Evolutionary conservation across 495 filamentous ascomycete species (phyloP).

Genomic region (Neohortaea acidophila): DNA sequence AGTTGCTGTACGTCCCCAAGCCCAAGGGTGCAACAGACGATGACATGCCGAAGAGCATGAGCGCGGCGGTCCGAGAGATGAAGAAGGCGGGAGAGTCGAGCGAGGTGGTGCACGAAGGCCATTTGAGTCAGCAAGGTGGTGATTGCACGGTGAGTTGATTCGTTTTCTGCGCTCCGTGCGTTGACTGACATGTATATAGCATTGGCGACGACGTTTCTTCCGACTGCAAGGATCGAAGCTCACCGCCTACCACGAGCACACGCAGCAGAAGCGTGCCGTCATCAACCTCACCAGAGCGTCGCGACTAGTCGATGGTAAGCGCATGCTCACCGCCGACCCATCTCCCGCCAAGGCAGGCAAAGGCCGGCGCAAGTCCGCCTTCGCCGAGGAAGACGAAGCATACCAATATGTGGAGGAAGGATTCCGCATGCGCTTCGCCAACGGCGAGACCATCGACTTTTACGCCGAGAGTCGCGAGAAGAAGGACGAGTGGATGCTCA

Average conservation of each 20-base stretch:
- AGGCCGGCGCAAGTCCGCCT: conserved; percentile 76
- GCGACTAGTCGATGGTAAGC: conserved; percentile 83
- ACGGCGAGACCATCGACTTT: conserved; percentile 96
- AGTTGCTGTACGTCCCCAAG: conserved; percentile 85
- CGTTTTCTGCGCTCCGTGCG: neutral
- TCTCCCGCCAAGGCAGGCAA: conserved; percentile 25
- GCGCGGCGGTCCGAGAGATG: conserved; percentile 79
- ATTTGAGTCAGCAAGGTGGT: conserved; percentile 87
- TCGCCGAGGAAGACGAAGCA: conserved; percentile 95
- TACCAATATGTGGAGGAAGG: conserved; percentile 99
- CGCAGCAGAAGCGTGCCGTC: conserved; percentile 84
- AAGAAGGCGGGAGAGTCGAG: conserved; percentile 62
- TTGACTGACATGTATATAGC: conserved; percentile 39
- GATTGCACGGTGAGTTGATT: conserved; percentile 77
- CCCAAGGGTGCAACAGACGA: conserved; percentile 79
- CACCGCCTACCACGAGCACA: conserved; percentile 91
- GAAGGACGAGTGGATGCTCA: conserved; percentile 90
- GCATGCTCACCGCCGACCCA: conserved; percentile 50
- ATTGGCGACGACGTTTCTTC: conserved; percentile 95
- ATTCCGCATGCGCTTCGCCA: conserved; percentile 94
- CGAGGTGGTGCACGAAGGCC: conserved; percentile 65
- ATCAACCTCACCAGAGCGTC: conserved; percentile 92
- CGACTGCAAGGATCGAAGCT: conserved; percentile 80
- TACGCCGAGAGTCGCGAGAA: conserved; percentile 76
- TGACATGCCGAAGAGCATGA: conserved; percentile 98